These are phyloP conservation scores for Lentinula novae-zelandiae DNA, from an alignment of 1,284 basidiomycete species.

Conservation along the genomic window DNA sequence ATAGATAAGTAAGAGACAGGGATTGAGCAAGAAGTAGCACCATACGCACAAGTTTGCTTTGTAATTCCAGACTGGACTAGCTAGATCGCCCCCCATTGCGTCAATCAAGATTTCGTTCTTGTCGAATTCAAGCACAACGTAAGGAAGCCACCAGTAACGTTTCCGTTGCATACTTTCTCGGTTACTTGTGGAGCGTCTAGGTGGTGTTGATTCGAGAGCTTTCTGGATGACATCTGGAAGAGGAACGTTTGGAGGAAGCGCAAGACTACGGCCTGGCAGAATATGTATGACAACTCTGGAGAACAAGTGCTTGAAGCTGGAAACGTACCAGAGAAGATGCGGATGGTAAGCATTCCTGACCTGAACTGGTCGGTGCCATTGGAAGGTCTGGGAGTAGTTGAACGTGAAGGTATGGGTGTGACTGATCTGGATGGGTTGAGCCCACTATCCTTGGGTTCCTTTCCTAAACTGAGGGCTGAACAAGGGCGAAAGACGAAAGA, in stretches of 20 bases:
- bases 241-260: slow-evolving; percentile 68
- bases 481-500: not conserved
- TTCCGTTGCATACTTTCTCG: slow-evolving; percentile 87
- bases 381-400: slow-evolving; percentile 70
- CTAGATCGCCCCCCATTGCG: slow-evolving; percentile 87
- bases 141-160: slow-evolving; percentile 95
- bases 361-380: slow-evolving; percentile 64
- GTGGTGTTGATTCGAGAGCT: slow-evolving; percentile 61
- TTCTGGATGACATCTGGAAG: slow-evolving; percentile 86
- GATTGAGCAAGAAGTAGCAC: not conserved
- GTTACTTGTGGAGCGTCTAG: slow-evolving; percentile 60
- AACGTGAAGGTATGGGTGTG: slow-evolving; percentile 70
- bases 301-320: not conserved
- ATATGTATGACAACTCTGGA: not conserved
- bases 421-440: slow-evolving; percentile 60
- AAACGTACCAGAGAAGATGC: slow-evolving; percentile 79
- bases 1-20: slow-evolving; percentile 6
- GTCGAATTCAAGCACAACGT: slow-evolving; percentile 97
- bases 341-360: slow-evolving; percentile 81
- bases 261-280: slow-evolving; percentile 62
- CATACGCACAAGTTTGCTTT: slow-evolving; percentile 86
- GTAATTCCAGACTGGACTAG: slow-evolving; percentile 92
- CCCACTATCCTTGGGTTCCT: slow-evolving; percentile 65
- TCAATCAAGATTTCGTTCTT: slow-evolving; percentile 99
- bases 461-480: slow-evolving; percentile 33